Percentiles rank a stretch among this genome's conserved stretches.
Conservation (phyloP, 768 basidiomycete species). For the Nevesoporus exiguus region DNA sequence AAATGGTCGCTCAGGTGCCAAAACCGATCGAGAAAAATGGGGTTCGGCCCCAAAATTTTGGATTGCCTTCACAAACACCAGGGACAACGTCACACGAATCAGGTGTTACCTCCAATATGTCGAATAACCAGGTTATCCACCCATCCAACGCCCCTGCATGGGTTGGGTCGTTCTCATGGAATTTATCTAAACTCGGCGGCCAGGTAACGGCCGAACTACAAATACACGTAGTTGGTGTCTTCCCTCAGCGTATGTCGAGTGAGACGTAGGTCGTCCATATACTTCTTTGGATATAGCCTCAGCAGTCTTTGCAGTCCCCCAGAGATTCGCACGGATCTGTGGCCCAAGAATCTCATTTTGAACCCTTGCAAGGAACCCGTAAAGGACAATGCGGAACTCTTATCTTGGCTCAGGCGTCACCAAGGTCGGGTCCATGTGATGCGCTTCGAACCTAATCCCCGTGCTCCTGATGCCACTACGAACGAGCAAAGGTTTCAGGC, state of each 20-base stretch:
- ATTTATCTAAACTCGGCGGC: slow-evolving; percentile 29
- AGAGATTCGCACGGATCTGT: slow-evolving; percentile 46
- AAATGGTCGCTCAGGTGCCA: slow-evolving; percentile 42
- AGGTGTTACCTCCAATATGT: neutral
- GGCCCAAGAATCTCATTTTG: slow-evolving; percentile 48
- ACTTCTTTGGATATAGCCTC: neutral
- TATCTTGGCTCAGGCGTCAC: slow-evolving; percentile 45
- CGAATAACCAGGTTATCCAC: slow-evolving; percentile 2
- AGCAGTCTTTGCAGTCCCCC: slow-evolving; percentile 38
- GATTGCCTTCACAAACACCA: slow-evolving; percentile 18
- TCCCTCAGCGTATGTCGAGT: slow-evolving; percentile 18
- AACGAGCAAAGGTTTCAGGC: slow-evolving; percentile 45
- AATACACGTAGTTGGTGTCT: slow-evolving; percentile 33
- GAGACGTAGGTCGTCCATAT: slow-evolving; percentile 34
- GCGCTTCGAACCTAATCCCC: slow-evolving; percentile 36
- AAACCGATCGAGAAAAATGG: slow-evolving; percentile 47
- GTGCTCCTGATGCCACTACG: slow-evolving; percentile 30
- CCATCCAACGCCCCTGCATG: slow-evolving; percentile 31
- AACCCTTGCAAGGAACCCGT: slow-evolving; percentile 40
- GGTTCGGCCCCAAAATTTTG: slow-evolving; percentile 22
- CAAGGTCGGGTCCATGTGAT: slow-evolving; percentile 37
- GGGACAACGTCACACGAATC: slow-evolving; percentile 13
- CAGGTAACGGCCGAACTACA: slow-evolving; percentile 40
- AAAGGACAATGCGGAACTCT: slow-evolving; percentile 39
- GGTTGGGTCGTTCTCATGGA: slow-evolving; percentile 49